phyloP scores from a whole-genome alignment of 441 rosid species.

The Dalechampia spathulata region DNA sequence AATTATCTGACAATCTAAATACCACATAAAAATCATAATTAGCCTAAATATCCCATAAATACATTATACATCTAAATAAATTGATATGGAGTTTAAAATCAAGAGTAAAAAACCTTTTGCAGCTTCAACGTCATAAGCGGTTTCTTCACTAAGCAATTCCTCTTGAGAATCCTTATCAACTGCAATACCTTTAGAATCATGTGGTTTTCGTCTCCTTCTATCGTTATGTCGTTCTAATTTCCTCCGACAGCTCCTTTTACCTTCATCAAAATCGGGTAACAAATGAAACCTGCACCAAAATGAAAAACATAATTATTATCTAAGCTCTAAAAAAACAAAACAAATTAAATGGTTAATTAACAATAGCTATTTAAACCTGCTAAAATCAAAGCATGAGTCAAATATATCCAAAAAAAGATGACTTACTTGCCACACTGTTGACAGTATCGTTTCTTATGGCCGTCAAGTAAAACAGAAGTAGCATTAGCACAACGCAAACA shows the following conservation, averaged over 20 bases:
- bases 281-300: constrained; percentile 62
- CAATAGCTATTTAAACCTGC: no score
- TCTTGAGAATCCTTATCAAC: constrained; percentile 32
- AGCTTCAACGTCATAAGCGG: constrained; percentile 44
- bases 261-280: constrained; percentile 82
- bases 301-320: no score
- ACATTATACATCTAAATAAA: not conserved
- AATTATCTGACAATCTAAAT: constrained; percentile 41
- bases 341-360: no score
- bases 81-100: no score
- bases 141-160: constrained; percentile 31
- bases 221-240: constrained; percentile 89
- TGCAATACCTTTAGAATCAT: constrained; percentile 27
- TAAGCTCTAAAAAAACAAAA: no score
- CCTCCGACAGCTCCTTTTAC: constrained; percentile 80
- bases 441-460: constrained; percentile 79
- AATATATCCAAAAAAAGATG: no score
- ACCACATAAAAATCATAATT: constrained; percentile 6
- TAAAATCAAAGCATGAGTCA: no score
- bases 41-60: not conserved
- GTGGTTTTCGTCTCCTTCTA: constrained; percentile 66
- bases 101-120: constrained; percentile 79
- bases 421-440: constrained; percentile 99
- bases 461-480: constrained; percentile 48
- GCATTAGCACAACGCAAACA: constrained; percentile 88